Conservation (phyloP, 805 yeast species). For the Lipomyces spencermartinsiae region DNA sequence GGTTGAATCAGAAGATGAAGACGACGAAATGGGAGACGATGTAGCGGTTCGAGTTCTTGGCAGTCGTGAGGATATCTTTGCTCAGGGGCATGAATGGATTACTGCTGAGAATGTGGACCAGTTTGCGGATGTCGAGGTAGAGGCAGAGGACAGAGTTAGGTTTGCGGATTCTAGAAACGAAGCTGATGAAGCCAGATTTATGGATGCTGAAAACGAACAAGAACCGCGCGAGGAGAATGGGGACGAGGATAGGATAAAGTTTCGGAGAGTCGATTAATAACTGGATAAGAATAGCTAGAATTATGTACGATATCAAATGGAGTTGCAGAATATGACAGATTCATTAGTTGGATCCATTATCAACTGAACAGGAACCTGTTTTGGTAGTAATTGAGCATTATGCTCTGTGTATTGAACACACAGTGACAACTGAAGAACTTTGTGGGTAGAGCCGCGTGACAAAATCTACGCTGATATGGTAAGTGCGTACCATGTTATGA, state of each 20-base stretch:
- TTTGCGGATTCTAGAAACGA: neutral
- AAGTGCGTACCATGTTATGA: neutral
- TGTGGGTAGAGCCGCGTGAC: neutral
- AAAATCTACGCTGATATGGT: neutral
- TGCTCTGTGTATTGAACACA: too few species aligned
- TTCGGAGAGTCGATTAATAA: conserved; percentile 17
- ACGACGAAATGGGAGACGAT: conserved; percentile 1
- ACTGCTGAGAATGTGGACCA: conserved; percentile 37
- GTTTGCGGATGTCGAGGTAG: conserved; percentile 24
- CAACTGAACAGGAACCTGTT: neutral
- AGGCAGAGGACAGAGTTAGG: conserved; percentile 25
- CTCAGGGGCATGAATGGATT: conserved; percentile 29
- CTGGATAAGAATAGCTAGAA: neutral
- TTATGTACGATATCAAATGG: neutral
- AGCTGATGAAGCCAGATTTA: conserved; percentile 4
- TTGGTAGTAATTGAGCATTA: neutral
- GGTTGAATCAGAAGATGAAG: neutral
- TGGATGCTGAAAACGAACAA: conserved; percentile 22
- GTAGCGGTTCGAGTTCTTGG: conserved; percentile 5
- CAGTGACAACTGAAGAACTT: neutral
- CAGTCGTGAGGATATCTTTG: conserved; percentile 20
- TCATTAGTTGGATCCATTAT: neutral
- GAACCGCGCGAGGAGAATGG: conserved; percentile 8
- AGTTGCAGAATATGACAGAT: neutral
- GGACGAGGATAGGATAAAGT: conserved; percentile 7